Conservation (phyloP, 306 rosid species). For the Herpetospermum pedunculosum region DNA sequence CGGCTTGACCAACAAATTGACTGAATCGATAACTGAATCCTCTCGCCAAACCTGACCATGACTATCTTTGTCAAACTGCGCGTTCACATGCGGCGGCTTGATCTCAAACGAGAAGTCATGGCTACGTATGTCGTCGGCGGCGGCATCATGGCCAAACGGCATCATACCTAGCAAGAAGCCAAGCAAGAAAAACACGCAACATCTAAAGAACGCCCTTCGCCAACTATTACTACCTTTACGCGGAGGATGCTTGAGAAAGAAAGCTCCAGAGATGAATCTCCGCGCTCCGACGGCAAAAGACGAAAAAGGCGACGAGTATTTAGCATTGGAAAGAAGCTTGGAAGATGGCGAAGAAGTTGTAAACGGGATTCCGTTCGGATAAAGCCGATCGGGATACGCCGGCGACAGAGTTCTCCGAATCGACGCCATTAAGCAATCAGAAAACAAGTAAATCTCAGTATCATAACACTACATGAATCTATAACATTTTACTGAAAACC, state of each 20-base stretch:
- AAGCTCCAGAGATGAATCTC: slow-evolving; percentile 25
- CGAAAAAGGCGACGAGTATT: slow-evolving; percentile 34
- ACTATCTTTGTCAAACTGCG: slow-evolving; percentile 10
- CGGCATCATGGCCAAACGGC: slow-evolving; percentile 52
- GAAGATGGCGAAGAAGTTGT: slow-evolving; percentile 51
- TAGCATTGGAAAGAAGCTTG: slow-evolving; percentile 38
- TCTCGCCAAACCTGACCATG: slow-evolving; percentile 7
- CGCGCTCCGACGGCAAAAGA: slow-evolving; percentile 28
- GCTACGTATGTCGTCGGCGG: slow-evolving; percentile 33
- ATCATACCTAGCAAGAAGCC: slow-evolving; percentile 68
- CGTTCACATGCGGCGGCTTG: slow-evolving; percentile 44
- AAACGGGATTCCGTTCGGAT: slow-evolving; percentile 39
- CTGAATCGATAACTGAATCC: slow-evolving; percentile 18
- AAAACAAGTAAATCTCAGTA: not conserved
- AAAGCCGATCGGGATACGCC: slow-evolving; percentile 50
- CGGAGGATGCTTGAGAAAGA: slow-evolving; percentile 26
- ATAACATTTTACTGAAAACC: not conserved
- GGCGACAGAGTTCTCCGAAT: slow-evolving; percentile 86
- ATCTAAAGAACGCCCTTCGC: slow-evolving; percentile 40
- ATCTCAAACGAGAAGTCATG: slow-evolving; percentile 42
- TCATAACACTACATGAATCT: slow-evolving; percentile 10
- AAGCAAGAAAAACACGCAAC: slow-evolving; percentile 51
- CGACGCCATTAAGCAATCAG: slow-evolving; percentile 46
- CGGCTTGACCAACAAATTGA: slow-evolving; percentile 19
- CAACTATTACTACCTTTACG: slow-evolving; percentile 39